phyloP scores from a whole-genome alignment of 148 eudicot genomes.

The Rhododendron ferrugineum region DNA sequence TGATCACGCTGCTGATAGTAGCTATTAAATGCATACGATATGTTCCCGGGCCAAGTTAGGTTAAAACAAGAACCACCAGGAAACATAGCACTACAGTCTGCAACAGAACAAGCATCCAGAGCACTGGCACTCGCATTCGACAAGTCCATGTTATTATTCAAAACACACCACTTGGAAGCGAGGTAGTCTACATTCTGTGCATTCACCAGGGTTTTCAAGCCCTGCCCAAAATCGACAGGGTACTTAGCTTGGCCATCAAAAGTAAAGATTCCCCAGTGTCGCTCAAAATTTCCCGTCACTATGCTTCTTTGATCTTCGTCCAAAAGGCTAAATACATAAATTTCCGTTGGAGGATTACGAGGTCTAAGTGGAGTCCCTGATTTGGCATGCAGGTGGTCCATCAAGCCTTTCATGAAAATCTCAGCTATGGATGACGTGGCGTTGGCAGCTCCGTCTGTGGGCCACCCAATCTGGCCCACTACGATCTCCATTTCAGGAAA shows the following conservation, averaged over 20 bases:
- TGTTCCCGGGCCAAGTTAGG: slow-evolving; percentile 72
- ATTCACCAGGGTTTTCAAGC: slow-evolving; percentile 44
- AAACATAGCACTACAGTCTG: slow-evolving; percentile 65
- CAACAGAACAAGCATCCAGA: slow-evolving; percentile 48
- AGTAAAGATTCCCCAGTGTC: slow-evolving; percentile 87
- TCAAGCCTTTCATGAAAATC: slow-evolving; percentile 50
- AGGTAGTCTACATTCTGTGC: slow-evolving; percentile 72
- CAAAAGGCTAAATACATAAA: slow-evolving; percentile 62
- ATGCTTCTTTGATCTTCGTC: slow-evolving; percentile 75
- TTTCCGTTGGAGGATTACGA: slow-evolving; percentile 40
- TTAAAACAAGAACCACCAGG: slow-evolving; percentile 79
- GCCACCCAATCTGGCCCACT: slow-evolving; percentile 81
- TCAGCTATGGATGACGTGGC: slow-evolving; percentile 65
- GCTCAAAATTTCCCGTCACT: slow-evolving; percentile 52
- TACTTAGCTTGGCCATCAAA: slow-evolving; percentile 97
- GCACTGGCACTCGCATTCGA: slow-evolving; percentile 53
- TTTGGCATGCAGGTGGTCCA: slow-evolving; percentile 40
- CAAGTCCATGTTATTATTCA: slow-evolving; percentile 62
- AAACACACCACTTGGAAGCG: slow-evolving; percentile 80
- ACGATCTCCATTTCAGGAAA: slow-evolving; percentile 54
- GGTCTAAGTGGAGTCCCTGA: slow-evolving; percentile 73
- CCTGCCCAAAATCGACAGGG: slow-evolving; percentile 45
- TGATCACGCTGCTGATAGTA: slow-evolving; percentile 83
- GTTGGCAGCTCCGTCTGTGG: slow-evolving; percentile 71
- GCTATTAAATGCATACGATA: slow-evolving; percentile 85